Evolutionary conservation across 2,329 filamentous ascomycete species (phyloP), one percentile per base, ranked within the genome.

Genomic region (Dactylonectria estremocensis): DNA sequence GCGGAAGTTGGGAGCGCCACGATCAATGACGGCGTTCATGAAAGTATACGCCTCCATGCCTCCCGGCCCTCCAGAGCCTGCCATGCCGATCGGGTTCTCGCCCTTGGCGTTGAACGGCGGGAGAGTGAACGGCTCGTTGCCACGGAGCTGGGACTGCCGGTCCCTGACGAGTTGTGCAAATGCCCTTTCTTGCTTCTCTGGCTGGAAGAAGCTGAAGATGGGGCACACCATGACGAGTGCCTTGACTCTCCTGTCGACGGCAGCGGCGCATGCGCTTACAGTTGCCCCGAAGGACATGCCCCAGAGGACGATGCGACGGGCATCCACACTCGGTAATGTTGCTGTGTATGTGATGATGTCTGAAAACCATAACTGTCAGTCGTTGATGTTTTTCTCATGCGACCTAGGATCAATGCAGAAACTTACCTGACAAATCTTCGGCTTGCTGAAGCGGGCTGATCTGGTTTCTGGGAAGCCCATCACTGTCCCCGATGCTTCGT

Each of bases 81-180:
- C 54, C 58, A 83, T 77, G 13, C 81, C 81, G 2, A 75, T 77
- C 2, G 80, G 78, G 56, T 82, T 81, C 60, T 81, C 77, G 8
- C 81, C 82, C 11, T 77, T 67, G 31, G 72, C 72, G 14, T 73
- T 81, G 14, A 84, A 65, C 35, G 82, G 72, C 1, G 81, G 79
- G 1, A 85, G 60, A 50, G 73, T 78, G 58, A 81, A 76, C 0
- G 83, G 77, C 35, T 70, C 62, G 65, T 85, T 84, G 9, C 83
- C 83, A 1, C 55, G 60, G 1, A 80, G 20, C 57, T 80, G 81
- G 0, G 81, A 82, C 66, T 81, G 78, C 3, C 83, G 79, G 67
- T 85, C 83, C 16, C 35, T 22, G 14, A 46, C 40, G n/a, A 57
- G 18, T 22, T 57, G 35, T 16, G 54, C 54, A 43, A 57, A 46